A percentile compares a stretch with the other conserved stretches of the same genome.
These are phyloP conservation scores for Sporothrix brunneoviolacea DNA, from an alignment of 2,329 filamentous ascomycete genomes.

Conservation along the genomic window DNA sequence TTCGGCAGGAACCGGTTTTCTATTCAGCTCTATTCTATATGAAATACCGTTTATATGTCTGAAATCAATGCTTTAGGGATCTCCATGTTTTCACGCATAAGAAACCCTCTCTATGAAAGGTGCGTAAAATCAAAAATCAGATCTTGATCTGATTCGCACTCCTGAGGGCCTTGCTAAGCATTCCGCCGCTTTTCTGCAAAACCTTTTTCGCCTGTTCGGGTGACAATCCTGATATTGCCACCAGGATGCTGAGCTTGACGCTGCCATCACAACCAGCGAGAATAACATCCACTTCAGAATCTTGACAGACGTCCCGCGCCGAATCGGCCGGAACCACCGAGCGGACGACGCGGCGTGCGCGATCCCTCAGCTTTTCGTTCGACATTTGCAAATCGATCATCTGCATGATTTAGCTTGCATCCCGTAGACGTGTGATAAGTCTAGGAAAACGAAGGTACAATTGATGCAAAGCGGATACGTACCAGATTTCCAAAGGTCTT, in stretches of 20 bases:
- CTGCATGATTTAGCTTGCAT: too few relatives aligned
- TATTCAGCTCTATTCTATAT: background rate
- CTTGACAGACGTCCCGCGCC: background rate
- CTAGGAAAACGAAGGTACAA: background rate
- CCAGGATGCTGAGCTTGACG: constrained; percentile 15
- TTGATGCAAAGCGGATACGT: background rate
- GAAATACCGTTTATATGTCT: too few relatives aligned
- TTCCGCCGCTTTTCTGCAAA: constrained; percentile 4
- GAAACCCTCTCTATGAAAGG: too few relatives aligned
- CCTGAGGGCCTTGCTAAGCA: constrained; percentile 4
- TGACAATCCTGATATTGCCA: constrained; percentile 6
- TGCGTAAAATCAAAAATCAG: too few relatives aligned
- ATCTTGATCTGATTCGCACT: background rate
- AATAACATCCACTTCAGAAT: constrained; percentile 7
- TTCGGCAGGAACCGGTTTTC: too few relatives aligned
- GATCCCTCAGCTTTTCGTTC: constrained; percentile 16
- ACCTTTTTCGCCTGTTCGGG: constrained; percentile 4
- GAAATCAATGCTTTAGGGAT: too few relatives aligned
- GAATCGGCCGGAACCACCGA: constrained; percentile 3
- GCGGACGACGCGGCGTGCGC: constrained; percentile 11
- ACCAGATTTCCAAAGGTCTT: constrained; percentile 29
- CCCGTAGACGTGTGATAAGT: too few relatives aligned
- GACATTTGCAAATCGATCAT: constrained; percentile 17
- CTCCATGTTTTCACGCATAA: too few relatives aligned
- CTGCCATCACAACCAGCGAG: constrained; percentile 10